Evolutionary conservation across 2,329 filamentous ascomycete genomes (phyloP).

Genomic region (Metarhizium sp.): DNA sequence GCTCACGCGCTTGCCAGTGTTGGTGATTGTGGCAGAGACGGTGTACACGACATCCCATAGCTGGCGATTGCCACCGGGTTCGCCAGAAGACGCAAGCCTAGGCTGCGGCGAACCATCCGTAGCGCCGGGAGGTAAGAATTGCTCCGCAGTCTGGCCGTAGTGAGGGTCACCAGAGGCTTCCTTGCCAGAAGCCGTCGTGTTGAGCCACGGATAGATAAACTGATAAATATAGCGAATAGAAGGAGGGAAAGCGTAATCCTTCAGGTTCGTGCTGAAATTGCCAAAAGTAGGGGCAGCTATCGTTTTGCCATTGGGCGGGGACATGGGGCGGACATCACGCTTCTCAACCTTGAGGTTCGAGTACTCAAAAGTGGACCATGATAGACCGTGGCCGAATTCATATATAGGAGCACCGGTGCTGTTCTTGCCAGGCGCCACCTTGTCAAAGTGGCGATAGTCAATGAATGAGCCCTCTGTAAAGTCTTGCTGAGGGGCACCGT

Average conservation of each 20-base stretch:
- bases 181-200: constrained; percentile 47
- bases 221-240: constrained; percentile 39
- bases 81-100: constrained; percentile 37
- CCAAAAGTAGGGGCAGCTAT: constrained; percentile 54
- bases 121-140: constrained; percentile 52
- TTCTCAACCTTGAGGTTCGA: constrained; percentile 53
- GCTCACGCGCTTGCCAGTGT: constrained; percentile 55
- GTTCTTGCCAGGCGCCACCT: constrained; percentile 28
- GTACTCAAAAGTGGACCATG: constrained; percentile 72
- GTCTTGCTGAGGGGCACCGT: constrained; percentile 57
- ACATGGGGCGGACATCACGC: constrained; percentile 40
- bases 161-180: constrained; percentile 47
- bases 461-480: constrained; percentile 75
- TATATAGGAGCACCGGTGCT: constrained; percentile 50
- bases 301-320: constrained; percentile 52
- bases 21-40: constrained; percentile 58
- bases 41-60: constrained; percentile 64
- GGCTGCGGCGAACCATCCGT: constrained; percentile 48
- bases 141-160: constrained; percentile 48
- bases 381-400: constrained; percentile 74
- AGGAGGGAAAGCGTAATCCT: constrained; percentile 61
- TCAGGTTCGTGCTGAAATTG: constrained; percentile 50
- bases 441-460: constrained; percentile 61
- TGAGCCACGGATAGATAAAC: constrained; percentile 66
- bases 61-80: constrained; percentile 53